These are phyloP conservation scores for Paulownia fortunei DNA, from an alignment of 257 asterid species.

Conservation along the genomic window DNA sequence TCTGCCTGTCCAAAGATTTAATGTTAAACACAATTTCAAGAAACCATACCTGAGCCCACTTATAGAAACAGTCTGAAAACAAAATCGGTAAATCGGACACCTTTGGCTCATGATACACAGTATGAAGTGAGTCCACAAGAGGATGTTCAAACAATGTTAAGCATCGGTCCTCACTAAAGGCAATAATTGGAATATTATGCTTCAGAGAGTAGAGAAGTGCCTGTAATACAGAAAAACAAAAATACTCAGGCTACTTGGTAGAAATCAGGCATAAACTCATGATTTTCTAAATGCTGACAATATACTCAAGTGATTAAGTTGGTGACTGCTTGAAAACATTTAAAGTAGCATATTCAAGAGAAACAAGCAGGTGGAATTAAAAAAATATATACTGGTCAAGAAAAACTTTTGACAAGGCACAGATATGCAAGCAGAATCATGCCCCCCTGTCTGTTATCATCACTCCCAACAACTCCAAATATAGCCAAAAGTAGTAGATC, in stretches of 20 bases:
- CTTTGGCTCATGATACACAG: constrained; percentile 93
- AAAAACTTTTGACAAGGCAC: neutral
- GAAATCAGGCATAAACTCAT: neutral
- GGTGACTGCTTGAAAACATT: neutral
- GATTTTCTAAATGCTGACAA: neutral
- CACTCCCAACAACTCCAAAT: neutral
- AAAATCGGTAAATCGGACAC: constrained; percentile 43
- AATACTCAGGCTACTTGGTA: constrained; percentile 2
- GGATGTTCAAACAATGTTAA: constrained; percentile 91
- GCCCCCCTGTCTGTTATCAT: constrained; percentile 1
- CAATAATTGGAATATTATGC: constrained; percentile 82
- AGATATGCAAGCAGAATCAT: neutral
- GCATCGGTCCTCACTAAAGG: constrained; percentile 83
- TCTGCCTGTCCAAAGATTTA: constrained; percentile 72
- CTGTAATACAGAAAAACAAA: constrained; percentile 46
- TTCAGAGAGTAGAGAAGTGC: constrained; percentile 80
- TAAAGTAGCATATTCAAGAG: neutral
- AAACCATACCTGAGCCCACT: constrained; percentile 25
- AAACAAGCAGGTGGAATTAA: constrained; percentile 7
- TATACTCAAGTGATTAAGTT: neutral
- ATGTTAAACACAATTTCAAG: constrained; percentile 28
- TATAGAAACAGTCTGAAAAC: constrained; percentile 15
- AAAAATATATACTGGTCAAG: neutral
- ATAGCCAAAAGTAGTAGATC: neutral
- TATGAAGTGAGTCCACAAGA: constrained; percentile 86